These are phyloP conservation scores for Chrysoporthe cubensis DNA, from an alignment of 2,329 filamentous ascomycete species.

Conservation along the genomic window DNA sequence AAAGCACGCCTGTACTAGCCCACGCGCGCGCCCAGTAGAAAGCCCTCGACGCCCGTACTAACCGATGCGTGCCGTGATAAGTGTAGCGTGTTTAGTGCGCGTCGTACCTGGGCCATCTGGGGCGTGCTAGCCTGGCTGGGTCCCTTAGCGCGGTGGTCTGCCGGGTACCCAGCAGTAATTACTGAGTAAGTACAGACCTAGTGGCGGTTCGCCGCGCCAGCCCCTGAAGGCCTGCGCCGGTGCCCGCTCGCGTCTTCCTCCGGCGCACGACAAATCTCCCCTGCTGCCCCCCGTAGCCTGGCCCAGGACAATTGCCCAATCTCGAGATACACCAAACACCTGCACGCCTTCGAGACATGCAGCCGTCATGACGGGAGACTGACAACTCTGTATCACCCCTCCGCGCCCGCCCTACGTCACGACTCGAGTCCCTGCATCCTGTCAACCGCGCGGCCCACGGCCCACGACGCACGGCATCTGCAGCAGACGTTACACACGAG, in stretches of 20 bases:
- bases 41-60: neutral
- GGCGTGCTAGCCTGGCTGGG: too few species aligned
- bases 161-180: too few species aligned
- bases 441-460: slow-evolving; percentile 2
- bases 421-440: slow-evolving; percentile 22
- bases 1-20: too few species aligned
- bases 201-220: too few species aligned
- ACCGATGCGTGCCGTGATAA: too few species aligned
- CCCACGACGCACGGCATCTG: neutral
- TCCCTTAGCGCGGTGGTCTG: too few species aligned
- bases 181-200: too few species aligned
- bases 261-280: slow-evolving; percentile 2
- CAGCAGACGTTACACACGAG: slow-evolving; percentile 23
- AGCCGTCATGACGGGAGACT: slow-evolving; percentile 23
- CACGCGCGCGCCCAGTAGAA: neutral
- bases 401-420: slow-evolving; percentile 21
- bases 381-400: slow-evolving; percentile 22
- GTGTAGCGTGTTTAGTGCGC: too few species aligned
- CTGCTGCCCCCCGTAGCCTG: neutral
- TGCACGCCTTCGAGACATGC: slow-evolving; percentile 26
- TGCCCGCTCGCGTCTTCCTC: neutral
- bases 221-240: slow-evolving; percentile 8
- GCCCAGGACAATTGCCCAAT: neutral
- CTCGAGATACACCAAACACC: slow-evolving; percentile 25
- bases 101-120: too few species aligned